Conservation (phyloP, 768 basidiomycete genomes). For the Phanerochaete carnosa region DNA sequence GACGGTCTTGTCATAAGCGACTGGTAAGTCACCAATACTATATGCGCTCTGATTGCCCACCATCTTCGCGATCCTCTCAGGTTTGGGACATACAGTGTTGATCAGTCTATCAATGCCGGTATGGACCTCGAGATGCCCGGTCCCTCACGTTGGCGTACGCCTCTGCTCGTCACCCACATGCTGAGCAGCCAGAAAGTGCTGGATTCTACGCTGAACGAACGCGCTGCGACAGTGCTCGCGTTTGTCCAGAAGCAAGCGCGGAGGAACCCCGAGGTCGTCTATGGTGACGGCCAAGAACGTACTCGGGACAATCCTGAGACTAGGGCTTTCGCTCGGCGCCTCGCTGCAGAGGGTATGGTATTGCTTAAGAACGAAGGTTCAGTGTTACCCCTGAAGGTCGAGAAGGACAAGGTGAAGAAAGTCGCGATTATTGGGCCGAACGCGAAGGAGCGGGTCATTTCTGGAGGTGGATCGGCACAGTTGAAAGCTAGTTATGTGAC, state of each 20-base stretch:
- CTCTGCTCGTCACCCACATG: slow-evolving; percentile 34
- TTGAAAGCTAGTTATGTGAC: slow-evolving; percentile 65
- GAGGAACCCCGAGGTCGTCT: slow-evolving; percentile 56
- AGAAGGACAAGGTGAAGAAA: slow-evolving; percentile 33
- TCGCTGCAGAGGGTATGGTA: slow-evolving; percentile 63
- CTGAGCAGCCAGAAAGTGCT: slow-evolving; percentile 50
- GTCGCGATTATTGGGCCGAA: slow-evolving; percentile 71
- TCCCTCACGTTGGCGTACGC: slow-evolving; percentile 37
- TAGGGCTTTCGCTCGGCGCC: slow-evolving; percentile 48
- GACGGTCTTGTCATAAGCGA: slow-evolving; percentile 47
- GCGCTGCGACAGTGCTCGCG: slow-evolving; percentile 46
- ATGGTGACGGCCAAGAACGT: slow-evolving; percentile 58
- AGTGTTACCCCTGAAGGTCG: slow-evolving; percentile 50
- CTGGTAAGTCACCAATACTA: slow-evolving; percentile 29
- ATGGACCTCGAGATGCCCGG: slow-evolving; percentile 49
- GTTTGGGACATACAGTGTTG: slow-evolving; percentile 43
- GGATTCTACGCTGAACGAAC: slow-evolving; percentile 42
- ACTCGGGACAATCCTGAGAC: slow-evolving; percentile 51
- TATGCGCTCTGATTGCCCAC: background rate
- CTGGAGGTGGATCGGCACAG: slow-evolving; percentile 72
- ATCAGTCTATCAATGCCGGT: slow-evolving; percentile 42
- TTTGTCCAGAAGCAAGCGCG: slow-evolving; percentile 58
- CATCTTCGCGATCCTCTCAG: slow-evolving; percentile 12
- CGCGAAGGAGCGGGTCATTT: slow-evolving; percentile 60
- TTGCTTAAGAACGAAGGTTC: slow-evolving; percentile 58